These are phyloP conservation scores for Polychytrium aggregatum DNA, from an alignment of 192 early-diverging fungal species.

Conservation along the genomic window DNA sequence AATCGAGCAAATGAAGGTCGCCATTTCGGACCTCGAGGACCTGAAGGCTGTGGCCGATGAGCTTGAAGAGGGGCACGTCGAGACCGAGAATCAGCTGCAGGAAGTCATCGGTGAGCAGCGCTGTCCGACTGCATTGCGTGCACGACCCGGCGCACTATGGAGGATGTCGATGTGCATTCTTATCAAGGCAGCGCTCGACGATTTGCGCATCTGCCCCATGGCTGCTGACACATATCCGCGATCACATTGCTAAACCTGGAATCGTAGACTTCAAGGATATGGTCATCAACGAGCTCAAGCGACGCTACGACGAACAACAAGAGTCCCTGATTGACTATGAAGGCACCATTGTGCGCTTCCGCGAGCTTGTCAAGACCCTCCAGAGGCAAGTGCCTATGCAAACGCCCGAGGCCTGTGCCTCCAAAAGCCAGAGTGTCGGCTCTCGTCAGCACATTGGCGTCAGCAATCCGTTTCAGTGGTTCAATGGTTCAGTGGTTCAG, in stretches of 20 bases:
- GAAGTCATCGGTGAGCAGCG: slow-evolving; percentile 55
- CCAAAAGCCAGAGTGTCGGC: too few species aligned
- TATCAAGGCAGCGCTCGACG: too few species aligned
- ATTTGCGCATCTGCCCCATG: too few species aligned
- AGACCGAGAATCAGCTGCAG: slow-evolving; percentile 74
- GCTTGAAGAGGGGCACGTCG: slow-evolving; percentile 83
- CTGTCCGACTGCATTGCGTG: background rate
- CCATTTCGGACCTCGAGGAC: slow-evolving; percentile 79
- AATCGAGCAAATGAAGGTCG: slow-evolving; percentile 65
- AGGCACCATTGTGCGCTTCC: slow-evolving; percentile 72
- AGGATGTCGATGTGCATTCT: background rate
- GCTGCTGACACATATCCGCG: too few species aligned
- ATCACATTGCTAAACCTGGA: too few species aligned
- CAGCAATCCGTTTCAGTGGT: too few species aligned
- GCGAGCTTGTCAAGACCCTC: slow-evolving; percentile 60
- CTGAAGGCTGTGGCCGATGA: slow-evolving; percentile 85
- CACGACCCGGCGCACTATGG: background rate
- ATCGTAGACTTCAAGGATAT: slow-evolving; percentile 55
- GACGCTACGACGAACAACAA: slow-evolving; percentile 50
- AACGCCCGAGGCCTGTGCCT: too few species aligned
- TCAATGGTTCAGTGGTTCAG: too few species aligned
- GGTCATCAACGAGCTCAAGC: slow-evolving; percentile 47
- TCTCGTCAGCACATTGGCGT: too few species aligned
- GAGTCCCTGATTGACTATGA: slow-evolving; percentile 82
- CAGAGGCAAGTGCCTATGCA: slow-evolving; percentile 42